Conservation (phyloP, 768 basidiomycete species). For the Coprinopsis sp. region DNA sequence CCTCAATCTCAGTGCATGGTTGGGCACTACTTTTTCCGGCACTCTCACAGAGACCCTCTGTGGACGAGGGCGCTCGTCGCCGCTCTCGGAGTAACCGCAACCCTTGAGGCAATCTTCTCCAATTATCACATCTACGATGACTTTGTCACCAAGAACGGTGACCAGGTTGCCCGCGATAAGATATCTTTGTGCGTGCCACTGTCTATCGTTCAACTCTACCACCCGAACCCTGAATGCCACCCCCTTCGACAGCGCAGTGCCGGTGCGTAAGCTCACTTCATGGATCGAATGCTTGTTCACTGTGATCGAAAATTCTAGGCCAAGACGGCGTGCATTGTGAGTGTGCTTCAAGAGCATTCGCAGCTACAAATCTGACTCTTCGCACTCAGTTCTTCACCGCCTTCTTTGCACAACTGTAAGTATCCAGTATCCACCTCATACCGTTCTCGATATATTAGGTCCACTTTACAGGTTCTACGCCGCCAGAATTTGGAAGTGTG, state of each 20-base stretch:
- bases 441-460: neutral
- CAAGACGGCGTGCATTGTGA: conserved; percentile 1
- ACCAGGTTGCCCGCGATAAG: neutral
- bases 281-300: too few species aligned
- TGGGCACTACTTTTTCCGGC: neutral
- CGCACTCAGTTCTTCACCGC: neutral
- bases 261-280: neutral
- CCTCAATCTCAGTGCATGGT: neutral
- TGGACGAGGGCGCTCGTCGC: neutral
- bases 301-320: neutral
- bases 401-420: conserved; percentile 1
- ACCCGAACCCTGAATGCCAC: neutral
- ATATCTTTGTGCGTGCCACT: neutral
- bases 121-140: neutral
- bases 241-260: too few species aligned
- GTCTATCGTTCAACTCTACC: neutral
- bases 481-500: neutral
- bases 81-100: neutral
- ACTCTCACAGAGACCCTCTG: neutral
- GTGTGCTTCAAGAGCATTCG: neutral
- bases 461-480: neutral
- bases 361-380: neutral
- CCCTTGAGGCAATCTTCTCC: neutral
- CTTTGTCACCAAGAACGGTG: neutral
- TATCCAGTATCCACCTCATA: too few species aligned